Evolutionary conservation across 768 basidiomycete genomes (phyloP).

Genomic region (Antrodiella citrinella): DNA sequence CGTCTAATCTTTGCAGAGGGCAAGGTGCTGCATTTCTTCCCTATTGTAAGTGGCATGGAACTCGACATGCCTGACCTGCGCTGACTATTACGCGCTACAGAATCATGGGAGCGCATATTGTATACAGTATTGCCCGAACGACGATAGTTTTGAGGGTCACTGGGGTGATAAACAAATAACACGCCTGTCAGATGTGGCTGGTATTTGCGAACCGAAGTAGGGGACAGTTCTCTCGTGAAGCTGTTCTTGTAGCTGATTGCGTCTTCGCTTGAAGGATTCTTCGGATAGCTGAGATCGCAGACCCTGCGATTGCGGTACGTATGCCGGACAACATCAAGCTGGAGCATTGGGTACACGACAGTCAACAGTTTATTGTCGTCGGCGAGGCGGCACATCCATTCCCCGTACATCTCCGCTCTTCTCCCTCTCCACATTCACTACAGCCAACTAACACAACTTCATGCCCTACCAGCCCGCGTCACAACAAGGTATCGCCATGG

Average conservation of each 20-base stretch:
- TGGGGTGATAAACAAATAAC: neutral
- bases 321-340: constrained; percentile 4
- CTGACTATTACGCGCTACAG: neutral
- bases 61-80: neutral
- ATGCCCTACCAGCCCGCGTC: constrained; percentile 20
- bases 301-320: neutral
- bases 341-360: constrained; percentile 24
- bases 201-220: too few relatives aligned
- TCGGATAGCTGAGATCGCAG: neutral
- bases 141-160: neutral
- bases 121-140: neutral
- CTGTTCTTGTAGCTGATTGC: too few relatives aligned
- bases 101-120: neutral
- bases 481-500: constrained; percentile 26
- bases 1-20: neutral
- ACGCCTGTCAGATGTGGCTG: too few relatives aligned
- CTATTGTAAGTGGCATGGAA: neutral
- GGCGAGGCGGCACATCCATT: constrained; percentile 32
- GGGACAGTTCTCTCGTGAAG: too few relatives aligned
- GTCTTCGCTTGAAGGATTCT: constrained; percentile 2
- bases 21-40: neutral
- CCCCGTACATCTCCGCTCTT: constrained; percentile 17
- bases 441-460: neutral
- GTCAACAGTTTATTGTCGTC: constrained; percentile 21
- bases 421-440: neutral